Evolutionary conservation across 2,329 filamentous ascomycete genomes (phyloP), one percentile per base, ranked within the genome.

Genomic region (Whalleya microplaca): DNA sequence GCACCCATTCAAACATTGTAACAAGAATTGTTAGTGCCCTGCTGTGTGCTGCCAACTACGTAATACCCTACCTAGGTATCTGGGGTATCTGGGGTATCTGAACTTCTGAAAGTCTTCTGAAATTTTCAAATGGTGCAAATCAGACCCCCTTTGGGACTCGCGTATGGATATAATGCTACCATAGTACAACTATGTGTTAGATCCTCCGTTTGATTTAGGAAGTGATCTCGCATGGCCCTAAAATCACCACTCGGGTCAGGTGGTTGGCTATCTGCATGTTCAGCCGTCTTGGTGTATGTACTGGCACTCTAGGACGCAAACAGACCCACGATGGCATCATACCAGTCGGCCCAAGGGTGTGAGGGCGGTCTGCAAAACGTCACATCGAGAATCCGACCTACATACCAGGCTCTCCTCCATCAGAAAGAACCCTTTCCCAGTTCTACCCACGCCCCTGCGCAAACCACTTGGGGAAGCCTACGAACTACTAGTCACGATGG

Each of bases 301-400:
- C 53, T 51, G 51, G 60, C 52, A 55, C 52, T 58, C 60, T 51
- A 50, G 44, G 44, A 54, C 58, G 60, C 57, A 58, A 29, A 40
- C 10, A 50, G 60, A 61, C 55, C 60, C 57, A 63, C 60, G 60
- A 63, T 63, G 58, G 55, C 58, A 63, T 63, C 58, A 63, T 63
- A 62, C 41, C 40, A 29, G 47, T 42, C 21, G 44, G 23, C 21
- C 47, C 48, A 55, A 55, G 48, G 32, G 10, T 12, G 32, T 12
- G 32, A 37, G 10, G 32, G 57, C 60, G 55, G 60, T 63, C 60
- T 56, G 43, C 45, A 43, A 45, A 54, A 61, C 60, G 55, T 63
- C 58, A 61, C 58, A 37, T 61, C 48, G 55, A 56, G 60, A 48
- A 56, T 61, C 57, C 58, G 58, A 63, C 55, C 58, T 55, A 60